Conservation (phyloP, 139 green algal species). For the Deuterostichococcus epilithicus region DNA sequence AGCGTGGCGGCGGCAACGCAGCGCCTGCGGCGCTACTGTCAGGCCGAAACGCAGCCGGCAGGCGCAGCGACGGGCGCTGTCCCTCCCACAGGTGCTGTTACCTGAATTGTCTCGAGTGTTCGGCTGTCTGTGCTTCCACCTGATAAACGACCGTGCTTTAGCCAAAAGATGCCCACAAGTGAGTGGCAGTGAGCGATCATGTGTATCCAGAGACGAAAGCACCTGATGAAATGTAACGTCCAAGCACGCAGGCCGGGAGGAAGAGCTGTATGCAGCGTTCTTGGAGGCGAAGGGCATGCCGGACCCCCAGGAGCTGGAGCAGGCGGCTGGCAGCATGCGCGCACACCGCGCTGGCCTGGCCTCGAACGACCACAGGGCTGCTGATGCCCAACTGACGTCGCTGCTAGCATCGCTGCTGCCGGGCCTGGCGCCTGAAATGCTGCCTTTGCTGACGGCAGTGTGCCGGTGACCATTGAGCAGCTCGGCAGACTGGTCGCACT, state of each 20-base stretch:
- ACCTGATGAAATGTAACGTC: neutral
- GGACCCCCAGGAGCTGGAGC: neutral
- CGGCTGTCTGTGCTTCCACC: neutral
- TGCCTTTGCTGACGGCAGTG: neutral
- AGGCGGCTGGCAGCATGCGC: neutral
- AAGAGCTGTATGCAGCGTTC: slow-evolving; percentile 25
- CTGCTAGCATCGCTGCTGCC: neutral
- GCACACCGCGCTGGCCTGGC: neutral
- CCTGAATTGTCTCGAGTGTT: neutral
- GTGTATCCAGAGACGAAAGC: too few species aligned
- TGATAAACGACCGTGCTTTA: neutral
- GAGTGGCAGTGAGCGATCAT: neutral
- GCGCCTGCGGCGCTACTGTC: neutral
- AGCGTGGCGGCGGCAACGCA: neutral
- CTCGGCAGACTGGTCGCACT: too few species aligned
- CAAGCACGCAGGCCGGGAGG: neutral
- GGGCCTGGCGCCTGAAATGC: neutral
- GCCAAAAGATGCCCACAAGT: neutral
- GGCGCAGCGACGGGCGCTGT: neutral
- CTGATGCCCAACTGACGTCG: neutral
- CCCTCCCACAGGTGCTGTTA: neutral
- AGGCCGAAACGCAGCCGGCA: too few species aligned
- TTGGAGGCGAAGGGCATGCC: slow-evolving; percentile 11
- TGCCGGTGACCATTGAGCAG: too few species aligned
- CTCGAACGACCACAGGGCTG: neutral